These are phyloP conservation scores for Alloteropsis semialata DNA, from an alignment of 176 grass and related monocot species.

Conservation along the genomic window DNA sequence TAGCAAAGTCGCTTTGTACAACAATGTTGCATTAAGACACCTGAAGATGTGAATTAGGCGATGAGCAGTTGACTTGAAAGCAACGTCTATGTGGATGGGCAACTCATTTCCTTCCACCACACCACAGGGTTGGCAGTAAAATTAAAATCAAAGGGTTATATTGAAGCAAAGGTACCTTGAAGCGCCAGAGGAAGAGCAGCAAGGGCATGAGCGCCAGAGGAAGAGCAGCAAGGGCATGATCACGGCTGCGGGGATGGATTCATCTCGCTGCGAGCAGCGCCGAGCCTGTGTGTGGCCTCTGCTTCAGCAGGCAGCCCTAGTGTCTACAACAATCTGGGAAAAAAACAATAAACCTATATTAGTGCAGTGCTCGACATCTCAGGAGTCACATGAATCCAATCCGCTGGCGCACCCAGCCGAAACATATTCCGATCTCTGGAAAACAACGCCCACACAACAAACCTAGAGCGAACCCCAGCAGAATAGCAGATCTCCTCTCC, in stretches of 20 bases:
- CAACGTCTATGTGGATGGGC: background rate
- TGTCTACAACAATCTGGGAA: background rate
- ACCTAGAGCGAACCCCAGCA: background rate
- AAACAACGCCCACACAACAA: too few relatives aligned
- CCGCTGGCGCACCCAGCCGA: too few relatives aligned
- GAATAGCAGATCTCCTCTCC: background rate
- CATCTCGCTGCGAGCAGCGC: slow-evolving; percentile 42
- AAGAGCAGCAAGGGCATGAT: slow-evolving; percentile 83
- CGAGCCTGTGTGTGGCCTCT: slow-evolving; percentile 1
- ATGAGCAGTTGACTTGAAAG: background rate
- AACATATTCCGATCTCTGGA: too few relatives aligned
- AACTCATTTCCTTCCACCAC: background rate
- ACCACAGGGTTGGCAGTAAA: background rate
- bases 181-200: slow-evolving; percentile 85
- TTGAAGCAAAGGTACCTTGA: slow-evolving; percentile 51
- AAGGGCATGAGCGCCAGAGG: slow-evolving; percentile 80
- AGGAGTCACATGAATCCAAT: background rate
- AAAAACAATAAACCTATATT: background rate
- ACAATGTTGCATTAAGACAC: background rate
- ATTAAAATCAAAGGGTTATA: too few relatives aligned
- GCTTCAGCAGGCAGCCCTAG: slow-evolving; percentile 9
- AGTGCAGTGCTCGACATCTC: background rate
- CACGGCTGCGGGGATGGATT: slow-evolving; percentile 60
- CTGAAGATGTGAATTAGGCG: background rate
- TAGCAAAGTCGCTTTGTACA: too few relatives aligned